Base-by-base conservation (phyloP, 345 rosid genomes). In the Gossypium anomalum region DNA sequence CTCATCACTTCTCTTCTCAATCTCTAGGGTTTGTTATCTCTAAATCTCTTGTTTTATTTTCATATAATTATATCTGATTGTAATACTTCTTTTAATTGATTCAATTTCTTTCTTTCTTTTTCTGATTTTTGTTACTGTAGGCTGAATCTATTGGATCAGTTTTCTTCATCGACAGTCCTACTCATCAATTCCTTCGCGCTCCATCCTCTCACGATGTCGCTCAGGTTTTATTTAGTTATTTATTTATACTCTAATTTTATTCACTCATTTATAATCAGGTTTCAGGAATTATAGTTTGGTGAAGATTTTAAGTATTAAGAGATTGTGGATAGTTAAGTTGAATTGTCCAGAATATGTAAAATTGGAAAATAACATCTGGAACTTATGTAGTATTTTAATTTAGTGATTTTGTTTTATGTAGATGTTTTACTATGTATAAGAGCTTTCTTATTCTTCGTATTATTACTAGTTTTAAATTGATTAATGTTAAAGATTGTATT, bases 141-240 rank as follows among this genome's bases (percentile, higher is more conserved):
- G 89, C 86, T 44, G 89, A 86, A 76, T 75, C 82, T 20, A 71
- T 70, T 47, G 96, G 92, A 67, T 87, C 96, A 7, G 94, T 90
- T 80, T 83, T 90, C 89, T 95, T 91, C 78, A 78, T 92, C 70
- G 99, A 95, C 75, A 79, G 86, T 82, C 80, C 88, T 19, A 73
- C 29, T 27, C 89, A 71, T 71, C 90, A 83, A 56, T 89, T 80
- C 80, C 83, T 94, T 80, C 94, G 94, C 73, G 34, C 88, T 29
- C 85, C 78, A 53, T 82, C 91, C 15, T 15, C 83, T 13, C 74
- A 71, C 66, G 85, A 82, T 77, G 87, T 57, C 49, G 67, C 66
- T 53, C 83, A 83, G 92, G 98, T 90, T 58, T 58, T 20, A 58
- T 58, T 23, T 13, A 34, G 6, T 34, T 34, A 23, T 58, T 66